Conservation (phyloP, 1,284 basidiomycete species). For the Anthracocystis setariae region DNA sequence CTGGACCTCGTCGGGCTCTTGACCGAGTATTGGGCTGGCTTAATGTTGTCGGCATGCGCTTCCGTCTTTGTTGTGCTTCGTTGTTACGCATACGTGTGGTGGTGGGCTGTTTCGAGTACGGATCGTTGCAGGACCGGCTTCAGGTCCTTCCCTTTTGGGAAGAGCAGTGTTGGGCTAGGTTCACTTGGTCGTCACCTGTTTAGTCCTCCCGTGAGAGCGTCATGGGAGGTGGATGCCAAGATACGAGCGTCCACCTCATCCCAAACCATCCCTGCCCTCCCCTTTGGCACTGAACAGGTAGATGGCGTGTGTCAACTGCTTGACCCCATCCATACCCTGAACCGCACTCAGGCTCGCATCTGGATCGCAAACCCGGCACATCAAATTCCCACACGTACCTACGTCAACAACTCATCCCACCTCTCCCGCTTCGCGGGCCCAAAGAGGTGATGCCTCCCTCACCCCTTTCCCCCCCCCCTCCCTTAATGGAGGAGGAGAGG, state of each 20-base stretch:
- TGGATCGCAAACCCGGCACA: not conserved
- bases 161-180: not conserved
- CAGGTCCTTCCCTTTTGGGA: conserved; percentile 4
- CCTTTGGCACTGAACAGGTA: not conserved
- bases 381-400: not conserved
- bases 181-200: not conserved
- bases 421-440: not conserved
- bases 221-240: conserved; percentile 29
- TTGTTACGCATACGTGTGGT: conserved; percentile 18
- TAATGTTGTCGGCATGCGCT: conserved; percentile 34
- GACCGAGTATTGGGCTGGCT: not conserved
- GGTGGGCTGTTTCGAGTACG: conserved; percentile 7
- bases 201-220: not conserved
- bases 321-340: not conserved
- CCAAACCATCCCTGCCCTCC: conserved; percentile 11
- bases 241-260: conserved; percentile 27
- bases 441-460: conserved; percentile 1
- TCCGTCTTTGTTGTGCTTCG: conserved; percentile 13
- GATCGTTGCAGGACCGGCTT: conserved; percentile 29
- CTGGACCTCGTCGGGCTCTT: conserved; percentile 30
- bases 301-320: not conserved
- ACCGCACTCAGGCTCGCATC: conserved; percentile 10
- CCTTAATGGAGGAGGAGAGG: no score
- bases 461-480: no score
- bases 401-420: conserved; percentile 17